Evolutionary conservation across 176 grass and related monocot species (phyloP).

Genomic region (Oryza glumipatula): DNA sequence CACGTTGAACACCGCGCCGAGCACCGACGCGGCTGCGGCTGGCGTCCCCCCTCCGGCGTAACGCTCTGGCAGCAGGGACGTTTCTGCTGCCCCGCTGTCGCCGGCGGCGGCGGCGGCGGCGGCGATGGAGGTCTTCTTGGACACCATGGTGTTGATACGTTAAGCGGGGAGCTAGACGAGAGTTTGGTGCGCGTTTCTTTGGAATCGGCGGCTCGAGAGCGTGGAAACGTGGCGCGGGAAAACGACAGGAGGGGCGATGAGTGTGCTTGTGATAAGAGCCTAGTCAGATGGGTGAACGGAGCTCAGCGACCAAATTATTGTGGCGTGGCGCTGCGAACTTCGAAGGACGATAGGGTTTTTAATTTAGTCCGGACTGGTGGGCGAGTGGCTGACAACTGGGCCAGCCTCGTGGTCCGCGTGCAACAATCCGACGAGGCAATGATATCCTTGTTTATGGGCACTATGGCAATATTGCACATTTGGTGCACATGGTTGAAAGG

Average conservation of each 20-base stretch:
- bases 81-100: not conserved
- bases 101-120: not conserved
- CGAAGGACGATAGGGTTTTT: not conserved
- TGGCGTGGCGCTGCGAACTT: not conserved
- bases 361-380: not conserved
- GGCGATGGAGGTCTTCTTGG: not conserved
- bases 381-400: not conserved
- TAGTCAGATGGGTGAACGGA: constrained; percentile 34
- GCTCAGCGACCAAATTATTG: constrained; percentile 13
- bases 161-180: not conserved
- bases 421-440: no score
- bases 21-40: constrained; percentile 40
- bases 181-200: not conserved
- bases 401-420: no score
- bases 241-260: constrained; percentile 2
- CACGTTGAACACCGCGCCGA: constrained; percentile 83
- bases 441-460: no score
- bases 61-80: constrained; percentile 15
- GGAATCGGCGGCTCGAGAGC: constrained; percentile 47
- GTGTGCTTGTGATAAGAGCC: constrained; percentile 47
- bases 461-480: no score
- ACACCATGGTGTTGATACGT: constrained; percentile 30
- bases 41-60: not conserved
- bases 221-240: constrained; percentile 14
- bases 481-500: no score